Evolutionary conservation across 176 grass and related monocot genomes (phyloP), one percentile per base, ranked within the genome.

Genomic region (Musa acuminata): DNA sequence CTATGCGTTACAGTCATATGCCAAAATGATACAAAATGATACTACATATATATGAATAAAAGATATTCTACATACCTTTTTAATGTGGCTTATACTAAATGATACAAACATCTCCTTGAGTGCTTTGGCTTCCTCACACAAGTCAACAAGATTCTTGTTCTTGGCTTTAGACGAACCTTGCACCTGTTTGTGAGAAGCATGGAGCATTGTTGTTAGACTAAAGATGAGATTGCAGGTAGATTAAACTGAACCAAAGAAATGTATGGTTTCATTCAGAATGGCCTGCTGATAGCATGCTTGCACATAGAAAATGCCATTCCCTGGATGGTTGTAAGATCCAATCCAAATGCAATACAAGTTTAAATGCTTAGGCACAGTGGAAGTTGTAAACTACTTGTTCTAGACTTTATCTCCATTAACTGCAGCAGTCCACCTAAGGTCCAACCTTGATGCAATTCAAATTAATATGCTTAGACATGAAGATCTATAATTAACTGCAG

Each of bases 21-120:
- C 55, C 55, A 57, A 57, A 57, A 4, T 57, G 16, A 57, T 27
- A 27, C 26, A 27, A 27, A 27, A 27, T 27, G 26, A 27, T 27
- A 2, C 26, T 27, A 57, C 11, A 57, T 57, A 85, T 22, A 51
- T 35, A 17, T 71, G 23, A 14, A 54, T 5, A 51, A 66, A 55
- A 57, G 71, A 67, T 51, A 1, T 62, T 23, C 24, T 76, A 48
- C 50, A 25, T 86, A 90, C 87, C 78, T 78, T 86, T 78, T 75
- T 74, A 62, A 90, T 84, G 81, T 81, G 87, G 49, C 51, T 72
- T 48, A 84, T 79, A 55, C 83, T 27, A 71, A 90, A 86, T 72
- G 75, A 54, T 60, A 12, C 51, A 67, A 90, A 90, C 2, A 10
- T 76, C 25, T 72, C 64, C 80, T 89, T 86, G 13, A 86, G 81